These are phyloP conservation scores for Taxillus chinensis DNA, from an alignment of 164 flowering plant species.

Conservation along the genomic window DNA sequence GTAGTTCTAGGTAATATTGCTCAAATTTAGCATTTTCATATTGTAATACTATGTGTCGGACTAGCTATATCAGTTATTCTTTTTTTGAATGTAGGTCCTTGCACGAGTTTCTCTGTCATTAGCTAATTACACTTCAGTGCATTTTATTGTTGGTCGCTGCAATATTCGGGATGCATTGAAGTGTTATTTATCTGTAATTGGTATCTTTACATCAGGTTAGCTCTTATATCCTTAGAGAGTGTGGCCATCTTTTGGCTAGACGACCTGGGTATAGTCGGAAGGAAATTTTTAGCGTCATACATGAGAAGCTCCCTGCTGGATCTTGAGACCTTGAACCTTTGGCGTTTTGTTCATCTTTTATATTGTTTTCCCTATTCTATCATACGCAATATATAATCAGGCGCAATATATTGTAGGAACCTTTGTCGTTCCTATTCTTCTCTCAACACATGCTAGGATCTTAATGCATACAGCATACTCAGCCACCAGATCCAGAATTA, in stretches of 20 bases:
- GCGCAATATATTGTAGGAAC: constrained; percentile 36
- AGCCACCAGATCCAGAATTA: constrained; percentile 79
- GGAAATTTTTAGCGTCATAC: constrained; percentile 74
- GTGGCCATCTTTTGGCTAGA: constrained; percentile 82
- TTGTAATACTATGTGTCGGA: too few species aligned
- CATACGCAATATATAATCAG: too few species aligned
- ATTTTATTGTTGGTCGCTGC: too few species aligned
- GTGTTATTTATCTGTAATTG: background rate
- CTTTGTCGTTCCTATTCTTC: constrained; percentile 75
- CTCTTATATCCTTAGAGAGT: constrained; percentile 95
- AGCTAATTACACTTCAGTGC: too few species aligned
- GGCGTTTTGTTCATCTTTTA: too few species aligned
- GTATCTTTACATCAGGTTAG: constrained; percentile 51
- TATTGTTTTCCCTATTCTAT: too few species aligned
- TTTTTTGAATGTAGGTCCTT: too few species aligned
- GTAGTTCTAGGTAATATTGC: too few species aligned
- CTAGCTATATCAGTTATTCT: too few species aligned
- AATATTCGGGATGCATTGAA: too few species aligned
- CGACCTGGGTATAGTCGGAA: constrained; percentile 95
- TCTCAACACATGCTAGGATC: constrained; percentile 94
- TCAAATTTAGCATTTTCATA: too few species aligned
- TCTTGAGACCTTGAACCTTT: constrained; percentile 48
- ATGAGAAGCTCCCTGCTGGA: constrained; percentile 95
- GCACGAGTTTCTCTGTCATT: too few species aligned
- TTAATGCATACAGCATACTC: constrained; percentile 94